Percentiles rank a stretch among this genome's conserved stretches.
Evolutionary conservation across 1,284 basidiomycete genomes (phyloP).

Genomic region (Mycena sp.): DNA sequence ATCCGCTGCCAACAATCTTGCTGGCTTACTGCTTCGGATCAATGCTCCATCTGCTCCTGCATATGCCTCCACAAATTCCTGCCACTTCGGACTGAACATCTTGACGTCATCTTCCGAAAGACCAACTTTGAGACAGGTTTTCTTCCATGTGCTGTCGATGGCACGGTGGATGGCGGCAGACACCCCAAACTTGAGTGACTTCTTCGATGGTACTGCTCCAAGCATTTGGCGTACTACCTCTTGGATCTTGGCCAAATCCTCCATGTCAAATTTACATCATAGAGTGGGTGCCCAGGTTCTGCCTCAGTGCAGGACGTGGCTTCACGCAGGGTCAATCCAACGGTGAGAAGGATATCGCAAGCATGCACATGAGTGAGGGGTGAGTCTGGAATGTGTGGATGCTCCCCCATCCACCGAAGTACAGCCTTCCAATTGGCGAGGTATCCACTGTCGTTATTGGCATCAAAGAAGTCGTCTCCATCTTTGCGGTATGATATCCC

Average conservation of each 20-base stretch:
- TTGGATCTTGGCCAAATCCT: neutral
- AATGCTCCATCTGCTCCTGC: neutral
- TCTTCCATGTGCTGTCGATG: neutral
- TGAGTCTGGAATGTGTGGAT: neutral
- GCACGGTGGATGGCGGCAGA: neutral
- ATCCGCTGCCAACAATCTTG: neutral
- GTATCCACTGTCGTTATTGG: neutral
- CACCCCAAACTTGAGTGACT: neutral
- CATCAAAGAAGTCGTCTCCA: neutral
- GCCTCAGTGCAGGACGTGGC: neutral
- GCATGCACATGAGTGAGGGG: neutral
- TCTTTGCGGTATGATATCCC: neutral
- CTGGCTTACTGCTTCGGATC: neutral
- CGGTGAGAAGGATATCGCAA: neutral
- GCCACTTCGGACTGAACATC: neutral
- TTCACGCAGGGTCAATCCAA: neutral
- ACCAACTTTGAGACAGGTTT: neutral
- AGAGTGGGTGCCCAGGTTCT: neutral
- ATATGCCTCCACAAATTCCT: neutral
- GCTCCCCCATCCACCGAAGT: neutral
- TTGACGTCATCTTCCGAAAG: neutral
- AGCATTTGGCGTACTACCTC: neutral
- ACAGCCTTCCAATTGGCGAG: neutral
- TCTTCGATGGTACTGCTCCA: neutral
- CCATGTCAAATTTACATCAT: neutral